Conservation (phyloP, 2,329 filamentous ascomycete species). For the Ophiocordyceps camponoti-floridani region DNA sequence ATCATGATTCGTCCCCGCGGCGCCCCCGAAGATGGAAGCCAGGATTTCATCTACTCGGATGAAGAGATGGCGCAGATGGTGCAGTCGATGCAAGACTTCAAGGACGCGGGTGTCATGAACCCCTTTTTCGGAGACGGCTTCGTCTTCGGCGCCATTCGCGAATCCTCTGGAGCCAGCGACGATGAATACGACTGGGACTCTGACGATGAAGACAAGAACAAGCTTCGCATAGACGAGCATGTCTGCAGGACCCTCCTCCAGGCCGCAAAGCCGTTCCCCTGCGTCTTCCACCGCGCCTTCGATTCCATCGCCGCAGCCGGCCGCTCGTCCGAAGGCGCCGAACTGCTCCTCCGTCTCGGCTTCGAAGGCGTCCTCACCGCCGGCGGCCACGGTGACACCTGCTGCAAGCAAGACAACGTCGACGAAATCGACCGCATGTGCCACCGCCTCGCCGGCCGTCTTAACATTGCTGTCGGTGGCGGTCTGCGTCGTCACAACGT, state of each 20-base stretch:
- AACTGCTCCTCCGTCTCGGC: conserved; percentile 20
- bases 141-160: conserved; percentile 31
- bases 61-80: conserved; percentile 26
- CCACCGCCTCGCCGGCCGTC: conserved; percentile 5
- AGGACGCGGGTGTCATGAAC: conserved; percentile 17
- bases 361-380: conserved; percentile 35
- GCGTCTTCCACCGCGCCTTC: conserved; percentile 39
- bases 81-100: conserved; percentile 18
- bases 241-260: conserved; percentile 21
- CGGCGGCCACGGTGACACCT: conserved; percentile 25
- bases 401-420: conserved; percentile 15
- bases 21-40: conserved; percentile 2
- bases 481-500: conserved; percentile 28
- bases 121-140: conserved; percentile 31
- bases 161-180: not conserved
- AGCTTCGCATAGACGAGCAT: conserved; percentile 18
- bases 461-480: conserved; percentile 34
- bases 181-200: conserved; percentile 1
- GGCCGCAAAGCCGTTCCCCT: conserved; percentile 21
- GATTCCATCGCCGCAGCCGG: conserved; percentile 22
- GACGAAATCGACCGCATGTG: conserved; percentile 18
- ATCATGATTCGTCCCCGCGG: conserved; percentile 35
- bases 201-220: too few relatives aligned
- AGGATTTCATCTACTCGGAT: conserved; percentile 31
- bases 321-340: conserved; percentile 10